Evolutionary conservation across 2,329 filamentous ascomycete genomes (phyloP).

Genomic region (Fusarium staphyleae): DNA sequence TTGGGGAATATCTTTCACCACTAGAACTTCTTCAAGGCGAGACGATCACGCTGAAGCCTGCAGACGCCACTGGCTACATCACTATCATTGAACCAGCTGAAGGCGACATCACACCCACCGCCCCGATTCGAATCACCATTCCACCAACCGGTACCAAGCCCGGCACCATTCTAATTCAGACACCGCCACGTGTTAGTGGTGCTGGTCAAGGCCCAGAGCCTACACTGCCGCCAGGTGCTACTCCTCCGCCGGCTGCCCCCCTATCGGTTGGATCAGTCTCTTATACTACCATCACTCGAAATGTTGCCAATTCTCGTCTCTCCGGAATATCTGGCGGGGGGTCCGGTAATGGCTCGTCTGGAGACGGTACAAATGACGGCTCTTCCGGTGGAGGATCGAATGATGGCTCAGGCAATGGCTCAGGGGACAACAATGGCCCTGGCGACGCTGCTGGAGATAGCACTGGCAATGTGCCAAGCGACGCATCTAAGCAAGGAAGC

Average conservation of each 20-base stretch:
- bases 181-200: constrained; percentile 4
- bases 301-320: background rate
- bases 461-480: background rate
- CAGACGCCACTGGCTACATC: constrained; percentile 18
- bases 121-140: constrained; percentile 26
- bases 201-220: background rate
- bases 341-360: background rate
- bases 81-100: constrained; percentile 33
- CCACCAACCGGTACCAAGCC: constrained; percentile 31
- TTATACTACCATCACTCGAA: constrained; percentile 22
- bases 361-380: background rate
- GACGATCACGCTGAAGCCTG: constrained; percentile 27
- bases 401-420: background rate
- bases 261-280: background rate
- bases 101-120: constrained; percentile 13
- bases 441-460: background rate
- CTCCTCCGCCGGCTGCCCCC: background rate
- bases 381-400: background rate
- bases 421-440: background rate
- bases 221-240: background rate
- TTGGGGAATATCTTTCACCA: background rate
- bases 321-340: background rate
- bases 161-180: constrained; percentile 34
- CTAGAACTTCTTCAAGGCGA: constrained; percentile 1
- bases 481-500: background rate